Percentiles rank a stretch among this genome's conserved stretches.
Evolutionary conservation across 768 basidiomycete genomes (phyloP).

Genomic region (Hericium erinaceus): DNA sequence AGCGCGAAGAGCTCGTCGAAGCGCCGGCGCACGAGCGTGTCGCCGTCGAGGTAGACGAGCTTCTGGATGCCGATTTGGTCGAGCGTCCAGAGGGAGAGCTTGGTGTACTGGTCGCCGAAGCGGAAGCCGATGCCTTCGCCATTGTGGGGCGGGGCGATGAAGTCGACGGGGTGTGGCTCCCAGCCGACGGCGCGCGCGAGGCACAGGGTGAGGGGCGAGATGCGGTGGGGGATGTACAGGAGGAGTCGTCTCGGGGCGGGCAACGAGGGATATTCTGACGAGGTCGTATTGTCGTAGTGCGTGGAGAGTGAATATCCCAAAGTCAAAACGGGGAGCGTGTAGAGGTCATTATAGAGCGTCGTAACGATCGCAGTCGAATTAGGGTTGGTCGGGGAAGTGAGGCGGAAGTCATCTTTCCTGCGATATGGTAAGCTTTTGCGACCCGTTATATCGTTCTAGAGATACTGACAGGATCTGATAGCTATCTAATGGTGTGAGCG

Average conservation of each 20-base stretch:
- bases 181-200: slow-evolving; percentile 22
- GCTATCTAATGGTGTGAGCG: background rate
- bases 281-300: slow-evolving; percentile 13
- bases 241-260: slow-evolving; percentile 22
- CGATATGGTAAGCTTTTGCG: background rate
- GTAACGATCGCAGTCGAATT: slow-evolving; percentile 19
- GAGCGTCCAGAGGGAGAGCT: slow-evolving; percentile 26
- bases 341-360: slow-evolving; percentile 24
- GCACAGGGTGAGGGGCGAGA: slow-evolving; percentile 23
- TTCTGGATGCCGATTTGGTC: slow-evolving; percentile 20
- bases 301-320: slow-evolving; percentile 22
- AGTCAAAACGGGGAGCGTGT: slow-evolving; percentile 22
- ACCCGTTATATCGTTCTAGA: background rate
- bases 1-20: slow-evolving; percentile 27
- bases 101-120: slow-evolving; percentile 28
- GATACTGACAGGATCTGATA: background rate
- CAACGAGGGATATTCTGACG: background rate
- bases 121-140: slow-evolving; percentile 20
- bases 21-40: slow-evolving; percentile 23
- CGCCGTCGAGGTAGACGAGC: slow-evolving; percentile 27
- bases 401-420: background rate
- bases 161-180: slow-evolving; percentile 20
- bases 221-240: slow-evolving; percentile 23
- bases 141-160: slow-evolving; percentile 24
- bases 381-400: background rate